A percentile compares a stretch with the other conserved stretches of the same genome.
These are phyloP conservation scores for Suillus americanus DNA, from an alignment of 768 basidiomycete species.

Conservation along the genomic window DNA sequence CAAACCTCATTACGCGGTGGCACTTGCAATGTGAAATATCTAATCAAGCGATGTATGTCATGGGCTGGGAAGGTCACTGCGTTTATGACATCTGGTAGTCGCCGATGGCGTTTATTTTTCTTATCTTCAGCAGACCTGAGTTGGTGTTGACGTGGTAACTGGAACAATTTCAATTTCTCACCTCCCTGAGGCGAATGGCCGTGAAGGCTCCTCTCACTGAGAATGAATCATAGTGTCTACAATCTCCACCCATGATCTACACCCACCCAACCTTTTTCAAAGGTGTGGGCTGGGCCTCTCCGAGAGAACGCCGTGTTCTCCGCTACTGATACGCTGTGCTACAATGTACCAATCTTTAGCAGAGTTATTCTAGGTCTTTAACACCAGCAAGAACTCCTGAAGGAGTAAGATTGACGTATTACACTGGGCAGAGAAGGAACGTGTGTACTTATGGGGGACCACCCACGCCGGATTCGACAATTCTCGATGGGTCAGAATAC, in stretches of 20 bases:
- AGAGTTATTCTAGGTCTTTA: constrained; percentile 50
- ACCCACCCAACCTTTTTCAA: not conserved
- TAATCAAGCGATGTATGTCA: not conserved
- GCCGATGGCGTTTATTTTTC: not conserved
- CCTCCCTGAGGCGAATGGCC: not conserved
- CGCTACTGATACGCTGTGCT: not conserved
- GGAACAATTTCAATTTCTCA: not conserved
- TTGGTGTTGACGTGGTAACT: not conserved
- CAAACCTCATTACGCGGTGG: not conserved
- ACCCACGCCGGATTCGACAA: not conserved
- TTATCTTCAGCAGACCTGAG: not conserved
- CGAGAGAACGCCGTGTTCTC: not conserved
- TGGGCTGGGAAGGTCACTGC: not conserved
- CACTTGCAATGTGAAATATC: not conserved
- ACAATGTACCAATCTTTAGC: constrained; percentile 36
- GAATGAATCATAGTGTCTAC: not conserved
- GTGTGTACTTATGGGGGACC: not conserved
- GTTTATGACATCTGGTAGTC: not conserved
- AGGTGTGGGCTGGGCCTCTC: not conserved
- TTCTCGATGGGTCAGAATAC: not conserved
- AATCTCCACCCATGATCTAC: not conserved
- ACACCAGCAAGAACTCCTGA: constrained; percentile 12
- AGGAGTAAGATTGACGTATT: not conserved
- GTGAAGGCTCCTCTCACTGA: not conserved
- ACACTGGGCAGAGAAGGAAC: not conserved